These are phyloP conservation scores for Ailanthus altissimus DNA, from an alignment of 345 rosid species.

Conservation along the genomic window DNA sequence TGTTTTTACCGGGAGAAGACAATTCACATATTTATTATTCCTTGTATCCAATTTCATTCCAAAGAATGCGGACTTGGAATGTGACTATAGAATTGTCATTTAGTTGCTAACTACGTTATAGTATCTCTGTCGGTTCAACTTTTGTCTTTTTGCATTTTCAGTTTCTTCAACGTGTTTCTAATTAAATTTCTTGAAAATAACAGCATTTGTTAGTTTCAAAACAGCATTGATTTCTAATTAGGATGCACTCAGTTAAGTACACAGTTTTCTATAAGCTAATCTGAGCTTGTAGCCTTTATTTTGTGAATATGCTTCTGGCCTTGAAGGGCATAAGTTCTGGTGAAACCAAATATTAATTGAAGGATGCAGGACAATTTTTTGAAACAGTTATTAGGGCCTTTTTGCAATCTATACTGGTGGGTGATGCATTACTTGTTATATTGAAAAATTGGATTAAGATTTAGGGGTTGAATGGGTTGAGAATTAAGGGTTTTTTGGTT, in stretches of 20 bases:
- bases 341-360: neutral
- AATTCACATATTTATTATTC: neutral
- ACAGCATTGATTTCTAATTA: neutral
- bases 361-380: neutral
- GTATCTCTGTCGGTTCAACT: neutral
- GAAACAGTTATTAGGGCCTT: neutral
- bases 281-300: neutral
- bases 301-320: neutral
- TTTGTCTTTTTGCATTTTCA: neutral
- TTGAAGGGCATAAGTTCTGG: neutral
- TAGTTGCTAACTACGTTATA: neutral
- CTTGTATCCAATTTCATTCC: neutral
- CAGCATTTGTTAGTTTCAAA: neutral
- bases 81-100: neutral
- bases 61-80: neutral
- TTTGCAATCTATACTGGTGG: neutral
- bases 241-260: neutral
- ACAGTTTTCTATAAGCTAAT: neutral
- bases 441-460: neutral
- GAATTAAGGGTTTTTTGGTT: neutral
- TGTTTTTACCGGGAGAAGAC: neutral
- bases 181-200: neutral
- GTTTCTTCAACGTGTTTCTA: neutral
- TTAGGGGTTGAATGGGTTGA: neutral
- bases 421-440: neutral